Conservation (phyloP, 306 rosid species). For the Lotus japonicus region DNA sequence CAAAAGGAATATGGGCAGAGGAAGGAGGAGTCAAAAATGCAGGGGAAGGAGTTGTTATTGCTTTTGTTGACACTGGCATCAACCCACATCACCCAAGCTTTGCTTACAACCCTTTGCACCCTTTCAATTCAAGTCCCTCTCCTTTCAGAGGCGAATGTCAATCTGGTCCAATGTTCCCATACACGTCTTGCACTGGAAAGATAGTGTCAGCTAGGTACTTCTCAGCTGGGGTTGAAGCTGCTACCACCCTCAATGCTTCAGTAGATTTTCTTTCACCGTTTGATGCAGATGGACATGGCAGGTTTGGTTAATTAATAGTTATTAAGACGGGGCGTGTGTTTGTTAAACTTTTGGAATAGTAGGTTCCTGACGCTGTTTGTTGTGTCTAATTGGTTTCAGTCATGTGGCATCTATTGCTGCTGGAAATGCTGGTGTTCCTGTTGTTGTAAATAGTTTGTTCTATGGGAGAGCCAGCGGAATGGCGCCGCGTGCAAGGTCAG, state of each 20-base stretch:
- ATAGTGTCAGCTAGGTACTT: constrained; percentile 64
- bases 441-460: constrained; percentile 53
- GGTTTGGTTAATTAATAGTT: constrained; percentile 32
- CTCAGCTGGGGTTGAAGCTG: constrained; percentile 74
- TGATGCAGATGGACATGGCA: constrained; percentile 88
- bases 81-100: constrained; percentile 76
- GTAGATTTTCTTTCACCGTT: constrained; percentile 77
- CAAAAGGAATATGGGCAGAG: constrained; percentile 37
- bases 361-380: background rate
- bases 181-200: constrained; percentile 62
- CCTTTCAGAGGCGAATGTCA: constrained; percentile 49
- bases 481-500: constrained; percentile 79
- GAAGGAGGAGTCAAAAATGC: constrained; percentile 41
- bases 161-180: constrained; percentile 55
- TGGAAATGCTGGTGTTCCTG: constrained; percentile 79
- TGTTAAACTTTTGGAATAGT: too few relatives aligned
- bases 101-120: constrained; percentile 30
- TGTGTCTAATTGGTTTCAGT: constrained; percentile 33
- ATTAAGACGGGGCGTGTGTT: too few relatives aligned
- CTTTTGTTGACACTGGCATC: constrained; percentile 78
- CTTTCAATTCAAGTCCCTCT: constrained; percentile 39
- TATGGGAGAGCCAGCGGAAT: constrained; percentile 80
- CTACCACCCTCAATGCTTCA: constrained; percentile 50
- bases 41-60: constrained; percentile 73
- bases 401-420: constrained; percentile 86